Evolutionary conservation across 2,329 filamentous ascomycete genomes (phyloP).

Genomic region (Colletotrichum aenigma): DNA sequence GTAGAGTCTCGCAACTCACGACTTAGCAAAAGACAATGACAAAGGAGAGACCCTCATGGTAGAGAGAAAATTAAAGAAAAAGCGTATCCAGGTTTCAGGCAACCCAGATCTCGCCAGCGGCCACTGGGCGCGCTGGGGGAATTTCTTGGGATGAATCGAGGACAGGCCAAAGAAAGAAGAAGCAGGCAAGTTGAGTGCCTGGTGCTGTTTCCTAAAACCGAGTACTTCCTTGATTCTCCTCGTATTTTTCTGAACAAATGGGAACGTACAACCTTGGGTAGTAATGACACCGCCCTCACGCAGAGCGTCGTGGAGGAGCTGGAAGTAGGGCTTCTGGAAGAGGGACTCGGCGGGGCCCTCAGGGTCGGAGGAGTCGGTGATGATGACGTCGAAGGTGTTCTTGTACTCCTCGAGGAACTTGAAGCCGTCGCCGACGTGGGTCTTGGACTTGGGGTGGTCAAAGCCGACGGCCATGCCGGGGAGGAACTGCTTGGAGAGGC

Average conservation of each 20-base stretch:
- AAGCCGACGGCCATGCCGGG: slow-evolving; percentile 93
- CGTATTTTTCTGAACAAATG: slow-evolving; percentile 53
- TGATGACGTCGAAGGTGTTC: slow-evolving; percentile 98
- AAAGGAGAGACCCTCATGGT: neutral
- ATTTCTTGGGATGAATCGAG: slow-evolving; percentile 11
- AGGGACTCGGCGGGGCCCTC: slow-evolving; percentile 95
- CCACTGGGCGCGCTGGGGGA: slow-evolving; percentile 4
- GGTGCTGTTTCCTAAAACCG: neutral
- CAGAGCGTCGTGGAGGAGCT: slow-evolving; percentile 88
- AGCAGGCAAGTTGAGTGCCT: slow-evolving; percentile 32
- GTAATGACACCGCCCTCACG: slow-evolving; percentile 97
- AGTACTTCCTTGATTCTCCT: slow-evolving; percentile 19
- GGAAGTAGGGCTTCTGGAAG: slow-evolving; percentile 99
- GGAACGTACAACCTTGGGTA: slow-evolving; percentile 99
- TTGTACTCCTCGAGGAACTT: slow-evolving; percentile 97
- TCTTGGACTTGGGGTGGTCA: slow-evolving; percentile 90
- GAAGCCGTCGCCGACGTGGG: slow-evolving; percentile 96
- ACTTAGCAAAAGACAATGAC: neutral
- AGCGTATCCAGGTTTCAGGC: slow-evolving; percentile 3
- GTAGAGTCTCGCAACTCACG: neutral
- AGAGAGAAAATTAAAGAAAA: neutral
- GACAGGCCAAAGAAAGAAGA: slow-evolving; percentile 24
- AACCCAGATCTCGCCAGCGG: slow-evolving; percentile 6
- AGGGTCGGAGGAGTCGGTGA: slow-evolving; percentile 97
- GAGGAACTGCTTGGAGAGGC: slow-evolving; percentile 97